phyloP scores from a whole-genome alignment of 371 early-diverging fungal species.

The Mortierella sp. region DNA sequence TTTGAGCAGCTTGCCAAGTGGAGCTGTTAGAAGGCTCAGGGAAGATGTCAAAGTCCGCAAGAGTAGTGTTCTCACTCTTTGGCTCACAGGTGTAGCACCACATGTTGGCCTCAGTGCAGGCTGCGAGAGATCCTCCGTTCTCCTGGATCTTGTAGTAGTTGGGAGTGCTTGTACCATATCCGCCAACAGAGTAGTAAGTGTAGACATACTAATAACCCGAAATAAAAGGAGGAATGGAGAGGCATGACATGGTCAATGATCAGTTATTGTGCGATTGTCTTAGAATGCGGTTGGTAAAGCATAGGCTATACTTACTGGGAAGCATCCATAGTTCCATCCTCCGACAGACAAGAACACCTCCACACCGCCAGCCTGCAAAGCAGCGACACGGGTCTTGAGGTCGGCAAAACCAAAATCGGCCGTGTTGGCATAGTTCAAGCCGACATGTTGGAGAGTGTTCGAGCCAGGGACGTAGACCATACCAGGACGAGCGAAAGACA shows the following conservation, averaged over 20 bases:
- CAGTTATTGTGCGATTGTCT: not conserved
- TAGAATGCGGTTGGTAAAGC: no score
- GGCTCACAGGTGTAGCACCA: slow-evolving; percentile 59
- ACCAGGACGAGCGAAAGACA: slow-evolving; percentile 50
- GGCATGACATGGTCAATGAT: no score
- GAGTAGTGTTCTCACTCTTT: slow-evolving; percentile 36
- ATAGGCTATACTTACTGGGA: slow-evolving; percentile 31
- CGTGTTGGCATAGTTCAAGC: slow-evolving; percentile 38
- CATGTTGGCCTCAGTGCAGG: slow-evolving; percentile 48
- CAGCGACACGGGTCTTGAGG: slow-evolving; percentile 39
- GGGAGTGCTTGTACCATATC: slow-evolving; percentile 52
- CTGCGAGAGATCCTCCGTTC: slow-evolving; percentile 37
- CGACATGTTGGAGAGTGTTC: slow-evolving; percentile 50
- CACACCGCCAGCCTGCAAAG: slow-evolving; percentile 45
- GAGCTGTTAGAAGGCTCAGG: slow-evolving; percentile 47
- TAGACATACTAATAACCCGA: slow-evolving; percentile 28
- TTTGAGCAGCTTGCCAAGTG: slow-evolving; percentile 42
- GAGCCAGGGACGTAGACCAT: slow-evolving; percentile 56
- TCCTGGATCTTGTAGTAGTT: slow-evolving; percentile 53
- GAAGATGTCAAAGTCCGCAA: slow-evolving; percentile 56
- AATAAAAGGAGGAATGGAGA: not conserved
- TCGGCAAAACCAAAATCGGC: slow-evolving; percentile 53
- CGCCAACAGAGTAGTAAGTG: slow-evolving; percentile 53
- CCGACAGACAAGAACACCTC: slow-evolving; percentile 53
- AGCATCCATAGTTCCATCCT: slow-evolving; percentile 58